Evolutionary conservation across 352 stramenopile species (phyloP), one percentile per base, ranked within the genome.

Genomic region (Nothophytophthora sp.): DNA sequence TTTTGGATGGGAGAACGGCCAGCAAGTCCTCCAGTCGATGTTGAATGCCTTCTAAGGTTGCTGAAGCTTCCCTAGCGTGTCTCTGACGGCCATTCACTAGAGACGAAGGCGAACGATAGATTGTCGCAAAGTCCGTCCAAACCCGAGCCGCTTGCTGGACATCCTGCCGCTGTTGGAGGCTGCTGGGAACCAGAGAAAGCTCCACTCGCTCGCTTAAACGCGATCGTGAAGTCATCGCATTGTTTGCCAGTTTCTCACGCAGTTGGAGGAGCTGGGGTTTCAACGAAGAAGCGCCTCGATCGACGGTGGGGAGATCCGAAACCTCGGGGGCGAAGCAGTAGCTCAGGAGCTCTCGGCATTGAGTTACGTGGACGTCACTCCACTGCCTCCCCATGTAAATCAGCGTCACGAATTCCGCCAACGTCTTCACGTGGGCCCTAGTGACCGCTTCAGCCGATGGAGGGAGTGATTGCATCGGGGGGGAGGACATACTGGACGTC

Each of bases 331-430:
- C 45, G 28, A 81, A 55, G 16, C 70, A 81, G 58, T 45, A 77
- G 13, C 18, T 49, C 46, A 81, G 40, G 4, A 81, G 33, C 15
- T 75, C 49, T 55, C 46, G 46, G 4, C 67, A 81, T 57, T 81
- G 67, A 18, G 12, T 38, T 20, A 22, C 35, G 34, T 53, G 60
- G 5, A 40, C 25, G 19, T 60, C 25, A 20, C 41, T 41, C 49
- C 50, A 62, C 9, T 70, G 48, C 9, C 63, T 50, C 22, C 62
- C 46, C 44, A 59, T 69, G 54, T 81, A 81, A 39, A 76, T 23
- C 11, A 76, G 43, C 1, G 50, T 28, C 30, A 47, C 60, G 6
- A 81, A 37, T 5, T 81, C 54, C 0, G 50, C 60, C 19, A 73
- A 36, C 1, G 43, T 55, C 29, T 64, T 60, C 34, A 44, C 22